These are phyloP conservation scores for Beauveria rudraprayagi DNA, from an alignment of 2,329 filamentous ascomycete genomes.

Conservation along the genomic window DNA sequence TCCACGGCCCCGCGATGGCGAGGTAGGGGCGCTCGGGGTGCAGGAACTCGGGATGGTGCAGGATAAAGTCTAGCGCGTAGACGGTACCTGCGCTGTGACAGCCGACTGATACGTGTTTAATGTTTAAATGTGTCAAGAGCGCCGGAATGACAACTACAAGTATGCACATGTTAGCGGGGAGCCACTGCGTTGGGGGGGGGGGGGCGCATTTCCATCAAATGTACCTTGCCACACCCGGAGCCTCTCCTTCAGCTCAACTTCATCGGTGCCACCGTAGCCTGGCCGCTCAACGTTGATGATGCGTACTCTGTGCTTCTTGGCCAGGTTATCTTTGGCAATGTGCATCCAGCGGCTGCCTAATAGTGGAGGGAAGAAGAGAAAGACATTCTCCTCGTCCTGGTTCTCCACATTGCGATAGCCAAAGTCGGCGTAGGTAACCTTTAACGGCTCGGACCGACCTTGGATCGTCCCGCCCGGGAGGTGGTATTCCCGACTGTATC, in stretches of 20 bases:
- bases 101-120: slow-evolving; percentile 22
- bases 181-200: background rate
- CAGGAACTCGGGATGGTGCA: slow-evolving; percentile 22
- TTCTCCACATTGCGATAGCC: slow-evolving; percentile 22
- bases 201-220: background rate
- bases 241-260: slow-evolving; percentile 16
- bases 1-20: slow-evolving; percentile 24
- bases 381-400: slow-evolving; percentile 19
- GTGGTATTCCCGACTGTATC: slow-evolving; percentile 18
- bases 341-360: slow-evolving; percentile 23
- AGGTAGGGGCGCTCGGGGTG: slow-evolving; percentile 19
- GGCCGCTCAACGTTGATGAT: slow-evolving; percentile 27
- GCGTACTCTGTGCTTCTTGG: slow-evolving; percentile 23
- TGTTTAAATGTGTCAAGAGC: slow-evolving; percentile 25
- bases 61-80: slow-evolving; percentile 23
- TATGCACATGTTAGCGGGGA: background rate
- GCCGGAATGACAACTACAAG: slow-evolving; percentile 21
- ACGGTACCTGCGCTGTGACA: slow-evolving; percentile 25
- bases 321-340: slow-evolving; percentile 25
- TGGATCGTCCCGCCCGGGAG: slow-evolving; percentile 13
- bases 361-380: slow-evolving; percentile 23
- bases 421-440: slow-evolving; percentile 23
- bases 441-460: slow-evolving; percentile 9
- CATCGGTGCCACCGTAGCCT: slow-evolving; percentile 27
- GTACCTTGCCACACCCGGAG: slow-evolving; percentile 22